Base-by-base conservation (phyloP, 768 basidiomycete genomes). In the Mycena alexandri region DNA sequence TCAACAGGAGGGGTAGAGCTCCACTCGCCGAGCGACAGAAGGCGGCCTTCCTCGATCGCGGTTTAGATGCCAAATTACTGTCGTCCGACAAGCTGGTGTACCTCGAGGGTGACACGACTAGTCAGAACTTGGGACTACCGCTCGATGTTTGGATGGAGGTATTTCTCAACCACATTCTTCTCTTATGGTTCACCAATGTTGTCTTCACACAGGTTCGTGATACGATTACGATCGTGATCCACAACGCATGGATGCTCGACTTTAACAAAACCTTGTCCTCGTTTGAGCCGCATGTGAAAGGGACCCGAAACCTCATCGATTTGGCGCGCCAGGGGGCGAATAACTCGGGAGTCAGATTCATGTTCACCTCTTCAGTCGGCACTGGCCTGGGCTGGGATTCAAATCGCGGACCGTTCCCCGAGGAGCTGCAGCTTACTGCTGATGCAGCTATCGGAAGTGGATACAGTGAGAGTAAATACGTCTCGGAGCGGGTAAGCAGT, bases 161-260 rank as follows among this genome's bases (percentile, higher is more conserved):
- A 29, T 12, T 34, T 17, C 29, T 42, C n/a, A 13, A 6, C 4
- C 34, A 44, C 25, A 73, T 21, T 33, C 66, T 4, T 3, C 16
- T 44, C 9, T 14, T 19, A 12, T 56, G 29, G 29, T 25, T n/a
- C 61, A 21, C 29, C 29, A 6, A 29, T 29, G 29, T 38, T 41
- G 38, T 1, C 12, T 52, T 34, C 43, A 7, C 55, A 25, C 58
- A 78, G 75, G 71, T 81, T 22, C 72, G 71, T 10, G 57, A 69
- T 24, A 71, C 73, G 5, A 61, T 75, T 5, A 79, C 75, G 2
- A 43, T 71, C 9, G 75, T 84, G 58, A 76, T 82, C 2, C 80
- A 82, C 62, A 80, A 77, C 51, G 84, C 84, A 10, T 87, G 86
- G 86, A 77, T 76, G 1, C 75, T 87, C 24, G 84, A 87, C 72